Conservation (phyloP, 495 filamentous ascomycete genomes). For the Aspergillus avenaceus region DNA sequence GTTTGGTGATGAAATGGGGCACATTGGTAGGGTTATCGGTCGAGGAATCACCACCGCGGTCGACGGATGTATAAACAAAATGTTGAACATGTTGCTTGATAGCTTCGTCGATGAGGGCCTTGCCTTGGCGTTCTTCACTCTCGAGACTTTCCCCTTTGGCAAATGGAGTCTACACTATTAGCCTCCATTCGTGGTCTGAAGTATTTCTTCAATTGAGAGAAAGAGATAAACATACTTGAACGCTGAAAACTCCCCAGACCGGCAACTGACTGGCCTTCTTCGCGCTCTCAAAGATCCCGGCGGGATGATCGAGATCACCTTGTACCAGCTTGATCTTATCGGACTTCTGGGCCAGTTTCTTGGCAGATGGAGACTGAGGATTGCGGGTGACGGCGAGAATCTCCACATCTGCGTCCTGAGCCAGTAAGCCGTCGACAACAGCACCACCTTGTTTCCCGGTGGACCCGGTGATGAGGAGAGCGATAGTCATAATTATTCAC, state of each 20-base stretch:
- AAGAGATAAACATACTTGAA: constrained; percentile 26
- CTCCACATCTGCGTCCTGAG: constrained; percentile 42
- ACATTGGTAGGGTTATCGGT: constrained; percentile 53
- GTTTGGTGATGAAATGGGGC: constrained; percentile 60
- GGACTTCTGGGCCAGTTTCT: constrained; percentile 43
- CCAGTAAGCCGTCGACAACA: constrained; percentile 54
- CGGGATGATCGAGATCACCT: constrained; percentile 50
- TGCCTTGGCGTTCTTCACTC: constrained; percentile 46
- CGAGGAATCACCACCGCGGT: constrained; percentile 57
- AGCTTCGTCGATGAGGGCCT: constrained; percentile 55
- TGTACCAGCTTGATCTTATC: constrained; percentile 50
- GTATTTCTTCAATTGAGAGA: no score
- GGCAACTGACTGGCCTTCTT: constrained; percentile 35
- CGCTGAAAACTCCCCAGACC: constrained; percentile 52
- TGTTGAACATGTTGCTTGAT: constrained; percentile 51
- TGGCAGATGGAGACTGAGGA: constrained; percentile 46
- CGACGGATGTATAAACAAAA: constrained; percentile 64
- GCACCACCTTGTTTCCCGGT: constrained; percentile 70
- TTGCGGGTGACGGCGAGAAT: constrained; percentile 73
- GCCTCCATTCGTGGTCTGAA: no score
- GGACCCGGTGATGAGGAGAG: constrained; percentile 61
- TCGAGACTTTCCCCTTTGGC: constrained; percentile 33
- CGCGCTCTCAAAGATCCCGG: constrained; percentile 48
- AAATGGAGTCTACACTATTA: constrained; percentile 1
- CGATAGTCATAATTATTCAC: neutral